Evolutionary conservation across 2,329 filamentous ascomycete species (phyloP).

Genomic region (Botryotinia narcissicola): DNA sequence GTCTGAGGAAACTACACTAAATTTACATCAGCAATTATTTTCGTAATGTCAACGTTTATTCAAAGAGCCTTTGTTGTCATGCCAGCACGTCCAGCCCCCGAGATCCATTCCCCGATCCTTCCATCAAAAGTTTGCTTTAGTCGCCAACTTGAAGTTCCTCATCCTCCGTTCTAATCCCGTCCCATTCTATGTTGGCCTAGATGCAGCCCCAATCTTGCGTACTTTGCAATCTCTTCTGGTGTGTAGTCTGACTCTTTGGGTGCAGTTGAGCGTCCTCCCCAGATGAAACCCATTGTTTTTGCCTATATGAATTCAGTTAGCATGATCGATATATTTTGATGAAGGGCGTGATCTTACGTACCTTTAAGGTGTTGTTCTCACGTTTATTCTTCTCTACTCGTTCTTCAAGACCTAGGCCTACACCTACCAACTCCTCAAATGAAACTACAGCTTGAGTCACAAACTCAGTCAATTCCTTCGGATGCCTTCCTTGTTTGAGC

Average conservation of each 20-base stretch:
- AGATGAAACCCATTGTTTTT: too few relatives aligned
- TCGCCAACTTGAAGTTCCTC: not conserved
- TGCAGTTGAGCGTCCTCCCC: not conserved
- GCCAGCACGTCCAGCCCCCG: not conserved
- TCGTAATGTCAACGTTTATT: not conserved
- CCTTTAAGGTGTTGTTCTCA: too few relatives aligned
- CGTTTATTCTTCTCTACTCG: too few relatives aligned
- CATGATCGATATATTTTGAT: not conserved
- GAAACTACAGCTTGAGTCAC: too few relatives aligned
- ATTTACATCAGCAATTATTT: not conserved
- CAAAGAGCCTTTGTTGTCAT: not conserved
- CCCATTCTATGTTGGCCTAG: not conserved
- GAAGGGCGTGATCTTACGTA: too few relatives aligned
- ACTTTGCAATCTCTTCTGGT: not conserved
- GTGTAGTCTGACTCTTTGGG: not conserved
- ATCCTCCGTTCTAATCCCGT: not conserved
- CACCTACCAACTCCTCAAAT: too few relatives aligned
- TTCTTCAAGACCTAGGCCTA: too few relatives aligned
- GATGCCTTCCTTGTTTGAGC: too few relatives aligned
- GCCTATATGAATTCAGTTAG: not conserved
- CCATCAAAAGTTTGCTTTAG: not conserved
- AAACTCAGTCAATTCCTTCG: too few relatives aligned
- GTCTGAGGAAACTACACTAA: not conserved
- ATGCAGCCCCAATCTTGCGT: not conserved
- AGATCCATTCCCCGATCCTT: not conserved